A percentile compares a stretch with the other conserved stretches of the same genome.
Conservation (phyloP, 2,329 filamentous ascomycete genomes). For the Scedosporium aurantiacum region DNA sequence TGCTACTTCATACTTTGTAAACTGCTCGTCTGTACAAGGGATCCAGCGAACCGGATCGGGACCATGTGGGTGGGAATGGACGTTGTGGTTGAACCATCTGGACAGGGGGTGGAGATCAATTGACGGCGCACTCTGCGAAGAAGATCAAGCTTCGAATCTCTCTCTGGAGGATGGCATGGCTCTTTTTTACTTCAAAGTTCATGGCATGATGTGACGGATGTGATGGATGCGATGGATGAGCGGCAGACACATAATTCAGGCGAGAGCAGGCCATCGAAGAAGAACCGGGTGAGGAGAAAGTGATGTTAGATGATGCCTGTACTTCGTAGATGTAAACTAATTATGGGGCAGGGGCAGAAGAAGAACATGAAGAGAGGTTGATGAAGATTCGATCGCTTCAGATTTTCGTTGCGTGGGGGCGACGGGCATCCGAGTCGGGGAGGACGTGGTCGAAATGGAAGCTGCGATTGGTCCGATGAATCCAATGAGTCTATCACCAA, state of each 20-base stretch:
- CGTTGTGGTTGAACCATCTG: neutral
- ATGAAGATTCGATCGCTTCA: neutral
- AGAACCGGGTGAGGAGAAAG: neutral
- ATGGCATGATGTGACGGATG: neutral
- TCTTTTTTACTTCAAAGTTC: too few relatives aligned
- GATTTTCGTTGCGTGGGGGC: neutral
- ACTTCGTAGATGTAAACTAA: too few relatives aligned
- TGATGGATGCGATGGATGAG: neutral
- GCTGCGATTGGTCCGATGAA: neutral
- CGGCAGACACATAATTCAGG: neutral
- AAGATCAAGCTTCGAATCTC: too few relatives aligned
- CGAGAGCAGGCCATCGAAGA: neutral
- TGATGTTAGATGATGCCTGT: neutral
- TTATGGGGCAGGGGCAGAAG: neutral
- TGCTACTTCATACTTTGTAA: neutral
- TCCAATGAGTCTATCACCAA: neutral
- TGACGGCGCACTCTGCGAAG: neutral
- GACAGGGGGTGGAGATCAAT: neutral
- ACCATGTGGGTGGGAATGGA: neutral
- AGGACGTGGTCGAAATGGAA: neutral
- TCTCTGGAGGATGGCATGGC: too few relatives aligned
- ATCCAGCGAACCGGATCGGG: neutral
- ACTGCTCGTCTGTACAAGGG: neutral
- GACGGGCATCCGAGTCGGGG: neutral
- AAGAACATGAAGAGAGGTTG: neutral